These are phyloP conservation scores for Trichoderma oligosporum DNA, from an alignment of 2,329 filamentous ascomycete genomes.

Conservation along the genomic window DNA sequence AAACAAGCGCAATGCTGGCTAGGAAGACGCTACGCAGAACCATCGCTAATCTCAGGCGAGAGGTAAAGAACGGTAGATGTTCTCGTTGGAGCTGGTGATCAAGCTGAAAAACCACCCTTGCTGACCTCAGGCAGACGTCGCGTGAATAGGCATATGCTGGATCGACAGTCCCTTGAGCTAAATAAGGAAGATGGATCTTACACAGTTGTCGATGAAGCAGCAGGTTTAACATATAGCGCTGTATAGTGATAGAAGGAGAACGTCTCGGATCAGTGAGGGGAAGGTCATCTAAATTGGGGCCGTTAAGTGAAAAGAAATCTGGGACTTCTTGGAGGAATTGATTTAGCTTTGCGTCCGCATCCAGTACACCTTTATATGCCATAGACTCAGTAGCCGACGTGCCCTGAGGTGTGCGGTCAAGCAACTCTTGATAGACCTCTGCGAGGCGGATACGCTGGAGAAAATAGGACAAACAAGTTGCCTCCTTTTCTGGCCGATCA, in stretches of 20 bases:
- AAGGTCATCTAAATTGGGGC: constrained; percentile 22
- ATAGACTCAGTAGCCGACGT: constrained; percentile 30
- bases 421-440: constrained; percentile 35
- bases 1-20: constrained; percentile 33
- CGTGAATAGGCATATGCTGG: constrained; percentile 33
- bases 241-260: constrained; percentile 28
- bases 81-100: constrained; percentile 31
- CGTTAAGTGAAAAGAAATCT: constrained; percentile 29
- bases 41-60: constrained; percentile 30
- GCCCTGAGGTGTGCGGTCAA: constrained; percentile 31
- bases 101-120: constrained; percentile 31
- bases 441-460: constrained; percentile 38
- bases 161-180: constrained; percentile 34
- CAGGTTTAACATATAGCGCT: constrained; percentile 34
- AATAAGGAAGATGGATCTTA: constrained; percentile 36
- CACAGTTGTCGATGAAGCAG: constrained; percentile 35
- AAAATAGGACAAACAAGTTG: constrained; percentile 37
- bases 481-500: constrained; percentile 30
- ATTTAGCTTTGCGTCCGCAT: constrained; percentile 32
- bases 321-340: constrained; percentile 30
- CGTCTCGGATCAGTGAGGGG: constrained; percentile 25
- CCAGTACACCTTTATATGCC: constrained; percentile 32
- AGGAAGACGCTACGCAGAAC: constrained; percentile 35
- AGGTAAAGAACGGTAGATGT: constrained; percentile 27
- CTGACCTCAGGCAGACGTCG: constrained; percentile 32